These are phyloP conservation scores for Penicillium steckii DNA, from an alignment of 495 filamentous ascomycete species.

Conservation along the genomic window DNA sequence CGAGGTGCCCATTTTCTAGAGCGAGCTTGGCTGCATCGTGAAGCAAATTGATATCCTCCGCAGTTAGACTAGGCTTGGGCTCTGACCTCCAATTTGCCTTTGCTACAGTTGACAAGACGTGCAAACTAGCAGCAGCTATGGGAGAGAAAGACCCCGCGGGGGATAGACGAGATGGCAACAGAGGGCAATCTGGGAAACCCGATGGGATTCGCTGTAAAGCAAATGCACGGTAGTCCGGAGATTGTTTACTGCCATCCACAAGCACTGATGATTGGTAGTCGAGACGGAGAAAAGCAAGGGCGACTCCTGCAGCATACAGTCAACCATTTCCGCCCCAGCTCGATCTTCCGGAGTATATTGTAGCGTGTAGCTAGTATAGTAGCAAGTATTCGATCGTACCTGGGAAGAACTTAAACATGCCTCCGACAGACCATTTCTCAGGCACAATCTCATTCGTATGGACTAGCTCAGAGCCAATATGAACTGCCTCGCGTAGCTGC, in stretches of 20 bases:
- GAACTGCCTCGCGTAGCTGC: slow-evolving; percentile 30
- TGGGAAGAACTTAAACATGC: slow-evolving; percentile 30
- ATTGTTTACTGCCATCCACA: neutral
- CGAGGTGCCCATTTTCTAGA: slow-evolving; percentile 31
- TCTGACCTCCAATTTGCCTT: slow-evolving; percentile 6
- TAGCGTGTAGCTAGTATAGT: neutral
- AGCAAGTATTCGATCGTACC: slow-evolving; percentile 16
- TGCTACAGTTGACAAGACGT: slow-evolving; percentile 20
- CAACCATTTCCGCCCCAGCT: neutral
- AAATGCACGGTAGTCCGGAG: slow-evolving; percentile 24
- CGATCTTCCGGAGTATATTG: too few species aligned
- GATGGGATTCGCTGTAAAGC: slow-evolving; percentile 31
- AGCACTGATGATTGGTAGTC: slow-evolving; percentile 31
- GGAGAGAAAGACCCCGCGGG: slow-evolving; percentile 32
- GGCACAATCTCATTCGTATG: slow-evolving; percentile 21
- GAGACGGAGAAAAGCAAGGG: slow-evolving; percentile 38
- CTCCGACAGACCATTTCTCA: slow-evolving; percentile 23
- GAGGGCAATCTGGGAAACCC: slow-evolving; percentile 24
- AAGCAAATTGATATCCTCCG: slow-evolving; percentile 28
- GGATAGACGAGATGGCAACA: slow-evolving; percentile 31
- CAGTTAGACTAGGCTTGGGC: slow-evolving; percentile 10
- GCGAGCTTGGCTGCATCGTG: slow-evolving; percentile 29
- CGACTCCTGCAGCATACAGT: slow-evolving; percentile 28
- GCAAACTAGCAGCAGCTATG: slow-evolving; percentile 25
- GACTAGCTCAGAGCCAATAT: slow-evolving; percentile 27